These are phyloP conservation scores for Spizellomyces punctatus DNA, from an alignment of 192 early-diverging fungal species.

Conservation along the genomic window DNA sequence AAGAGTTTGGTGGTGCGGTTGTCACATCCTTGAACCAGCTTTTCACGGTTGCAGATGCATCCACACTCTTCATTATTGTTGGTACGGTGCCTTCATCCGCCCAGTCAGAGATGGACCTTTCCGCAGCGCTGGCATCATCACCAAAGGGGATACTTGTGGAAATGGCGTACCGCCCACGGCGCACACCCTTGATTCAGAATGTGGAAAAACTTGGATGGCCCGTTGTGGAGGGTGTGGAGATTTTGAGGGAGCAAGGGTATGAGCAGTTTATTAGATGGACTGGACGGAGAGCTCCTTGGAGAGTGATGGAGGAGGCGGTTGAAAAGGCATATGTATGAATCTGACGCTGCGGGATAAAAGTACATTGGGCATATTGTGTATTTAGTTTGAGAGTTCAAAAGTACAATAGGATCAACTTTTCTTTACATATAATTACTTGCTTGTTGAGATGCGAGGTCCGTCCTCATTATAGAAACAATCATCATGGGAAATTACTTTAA, in stretches of 20 bases:
- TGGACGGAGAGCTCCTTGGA: conserved; percentile 34
- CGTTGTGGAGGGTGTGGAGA: conserved; percentile 80
- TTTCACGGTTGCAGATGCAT: conserved; percentile 46
- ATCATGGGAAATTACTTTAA: too few relatives aligned
- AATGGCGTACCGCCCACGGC: conserved; percentile 89
- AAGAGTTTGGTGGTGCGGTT: conserved; percentile 37
- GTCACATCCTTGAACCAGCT: conserved; percentile 57
- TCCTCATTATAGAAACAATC: too few relatives aligned
- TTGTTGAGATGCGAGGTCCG: too few relatives aligned
- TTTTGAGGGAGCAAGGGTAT: conserved; percentile 90
- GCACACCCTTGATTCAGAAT: conserved; percentile 74
- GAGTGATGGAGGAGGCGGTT: neutral
- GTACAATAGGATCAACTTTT: too few relatives aligned
- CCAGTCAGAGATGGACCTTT: conserved; percentile 59
- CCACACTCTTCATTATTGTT: conserved; percentile 66
- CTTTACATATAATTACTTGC: too few relatives aligned
- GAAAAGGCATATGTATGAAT: neutral
- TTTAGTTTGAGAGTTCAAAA: too few relatives aligned
- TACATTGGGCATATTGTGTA: too few relatives aligned
- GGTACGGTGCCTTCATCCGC: conserved; percentile 83
- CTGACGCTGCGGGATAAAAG: too few relatives aligned
- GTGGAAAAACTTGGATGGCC: conserved; percentile 52
- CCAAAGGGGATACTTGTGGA: conserved; percentile 78
- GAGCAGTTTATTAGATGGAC: conserved; percentile 92
- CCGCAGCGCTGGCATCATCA: conserved; percentile 47